Base-by-base conservation (phyloP, 2,329 filamentous ascomycete genomes). In the Escovopsis sp. region DNA sequence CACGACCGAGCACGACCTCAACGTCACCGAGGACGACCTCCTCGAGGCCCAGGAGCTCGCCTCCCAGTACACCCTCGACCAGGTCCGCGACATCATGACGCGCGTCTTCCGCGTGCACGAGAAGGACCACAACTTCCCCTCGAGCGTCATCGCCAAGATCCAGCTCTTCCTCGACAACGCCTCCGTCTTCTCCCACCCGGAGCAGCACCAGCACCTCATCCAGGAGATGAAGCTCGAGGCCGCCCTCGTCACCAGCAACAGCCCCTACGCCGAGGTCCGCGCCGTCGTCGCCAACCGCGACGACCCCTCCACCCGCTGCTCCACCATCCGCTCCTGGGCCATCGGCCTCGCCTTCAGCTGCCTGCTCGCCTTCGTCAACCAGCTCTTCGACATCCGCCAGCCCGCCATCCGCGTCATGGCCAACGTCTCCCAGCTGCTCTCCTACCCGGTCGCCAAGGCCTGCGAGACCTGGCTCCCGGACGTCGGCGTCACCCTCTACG, bases 241-340 rank as follows among this genome's bases (percentile, higher is more conserved):
- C 2, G 66, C 66, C 3, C 55, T 71, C 38, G 66, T 70, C 41
- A 67, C 60, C 33, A 66, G 66, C 44, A 66, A 70, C 47, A 70
- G 66, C 31, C 70, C 70, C 3, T 74, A 72, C 43, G 62, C 69
- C 38, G 68, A 72, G 47, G 67, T 70, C 18, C 65, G 68, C 34
- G 65, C 68, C 26, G 66, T 70, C 3, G 66, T 71, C 14, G 62
- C 65, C 47, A 71, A 72, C 45, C 66, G 68, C 35, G 70, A 74
- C 46, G 62, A 70, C 36, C 56, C 61, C 2, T 50, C 42, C 4
- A 53, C 59, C 5, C 68, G 67, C 4, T 65, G 59, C 38, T 70
- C 68, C 14, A 75, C 70, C 1, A 60, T 73, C 33, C 65, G 69
- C 10, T 63, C 63, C 36, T 72, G 68, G 67, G 46, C 53, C 14